Evolutionary conservation across 345 rosid species (phyloP), one percentile per base, ranked within the genome.

Genomic region (Microthlaspi erraticum): DNA sequence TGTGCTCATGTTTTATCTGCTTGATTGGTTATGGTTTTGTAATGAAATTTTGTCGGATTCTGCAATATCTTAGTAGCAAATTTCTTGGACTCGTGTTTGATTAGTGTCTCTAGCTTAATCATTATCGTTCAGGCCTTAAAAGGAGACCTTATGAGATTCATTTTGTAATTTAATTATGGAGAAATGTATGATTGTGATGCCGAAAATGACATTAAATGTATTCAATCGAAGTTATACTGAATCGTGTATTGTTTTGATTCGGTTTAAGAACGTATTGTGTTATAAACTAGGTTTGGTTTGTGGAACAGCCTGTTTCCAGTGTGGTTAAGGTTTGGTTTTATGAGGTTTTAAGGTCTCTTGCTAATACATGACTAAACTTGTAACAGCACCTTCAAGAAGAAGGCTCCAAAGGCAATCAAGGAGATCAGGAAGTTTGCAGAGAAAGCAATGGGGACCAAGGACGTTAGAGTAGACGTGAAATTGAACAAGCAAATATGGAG

Each of bases 401-500:
- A 88, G 83, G 97, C 97, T 23, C 92, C 97, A 10, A 90, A 86
- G 61, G 94, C 94, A 3, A 88, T 90, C 5, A 90, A 90, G 81
- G 96, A 88, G 61, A 83, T 90, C 48, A 86, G 90, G 78, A 86
- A 88, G 81, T 90, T 88, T 67, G 88, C 94, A 0, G 90, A 90
- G 57, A 86, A 88, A 71, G 92, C 87, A 1, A 88, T 90, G 92
- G 81, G 81, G 0, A 86, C 94, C 0, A 78, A 78, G 20, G 92
- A 88, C 56, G 90, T 86, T 0, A 85, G 97, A 14, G 90, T 90
- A 1, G 94, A 88, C 63, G 94, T 90, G 57, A 90, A 90, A 81
- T 80, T 90, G 42, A 90, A 90, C 92, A 86, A 88, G 83, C 90
- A 82, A 1, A 50, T 90, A 1, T 90, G 97, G 94, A 90, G 97